Conservation (phyloP, 805 yeast species). For the Blastobotrys peoriensis region DNA sequence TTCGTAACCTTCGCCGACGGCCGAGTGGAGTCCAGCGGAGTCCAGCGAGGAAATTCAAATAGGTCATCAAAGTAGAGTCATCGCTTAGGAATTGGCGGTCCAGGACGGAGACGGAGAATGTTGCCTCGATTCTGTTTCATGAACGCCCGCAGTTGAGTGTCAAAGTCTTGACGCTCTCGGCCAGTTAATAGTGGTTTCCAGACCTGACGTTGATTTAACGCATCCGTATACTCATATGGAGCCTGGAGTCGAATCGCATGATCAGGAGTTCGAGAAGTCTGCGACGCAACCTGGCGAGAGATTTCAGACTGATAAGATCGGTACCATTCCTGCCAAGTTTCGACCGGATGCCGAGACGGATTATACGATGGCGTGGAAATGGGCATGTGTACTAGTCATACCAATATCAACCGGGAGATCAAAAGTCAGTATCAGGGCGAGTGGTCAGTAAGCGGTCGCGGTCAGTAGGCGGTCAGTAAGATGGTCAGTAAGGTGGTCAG, state of each 20-base stretch:
- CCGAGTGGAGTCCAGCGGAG: no score
- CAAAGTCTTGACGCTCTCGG: constrained; percentile 25
- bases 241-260: constrained; percentile 19
- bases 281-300: constrained; percentile 13
- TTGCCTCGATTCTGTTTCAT: constrained; percentile 20
- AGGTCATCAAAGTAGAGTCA: constrained; percentile 1
- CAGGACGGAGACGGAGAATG: constrained; percentile 22
- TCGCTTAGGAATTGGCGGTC: constrained; percentile 26
- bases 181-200: constrained; percentile 29
- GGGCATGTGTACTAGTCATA: background rate
- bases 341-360: constrained; percentile 23
- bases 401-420: no score
- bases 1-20: no score
- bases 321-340: constrained; percentile 29
- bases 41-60: no score
- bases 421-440: no score
- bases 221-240: constrained; percentile 27
- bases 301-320: constrained; percentile 16
- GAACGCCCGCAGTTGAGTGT: constrained; percentile 23
- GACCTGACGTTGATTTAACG: constrained; percentile 25
- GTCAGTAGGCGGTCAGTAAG: no score
- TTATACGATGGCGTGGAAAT: constrained; percentile 17
- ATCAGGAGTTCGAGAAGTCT: constrained; percentile 1
- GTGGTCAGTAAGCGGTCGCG: no score
- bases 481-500: no score